Evolutionary conservation across 306 rosid genomes (phyloP).

Genomic region (Arachis hypogaea): DNA sequence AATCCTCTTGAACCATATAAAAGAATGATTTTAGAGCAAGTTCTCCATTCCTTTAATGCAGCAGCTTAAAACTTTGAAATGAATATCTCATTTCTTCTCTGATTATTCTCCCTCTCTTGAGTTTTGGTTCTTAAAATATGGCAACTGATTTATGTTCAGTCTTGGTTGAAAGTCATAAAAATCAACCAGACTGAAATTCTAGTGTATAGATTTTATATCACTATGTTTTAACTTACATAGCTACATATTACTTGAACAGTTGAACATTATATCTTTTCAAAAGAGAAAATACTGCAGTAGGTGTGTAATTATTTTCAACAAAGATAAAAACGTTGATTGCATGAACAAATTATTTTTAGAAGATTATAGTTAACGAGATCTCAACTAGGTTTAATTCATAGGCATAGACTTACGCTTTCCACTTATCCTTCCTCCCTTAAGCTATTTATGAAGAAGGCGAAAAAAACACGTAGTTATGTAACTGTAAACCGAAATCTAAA

Average conservation of each 20-base stretch:
- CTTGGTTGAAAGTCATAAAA: slow-evolving; percentile 16
- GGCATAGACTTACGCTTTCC: no score
- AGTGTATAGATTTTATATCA: neutral
- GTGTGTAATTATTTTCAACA: no score
- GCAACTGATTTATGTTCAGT: slow-evolving; percentile 14
- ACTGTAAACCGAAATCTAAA: no score
- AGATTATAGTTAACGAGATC: no score
- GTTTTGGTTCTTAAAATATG: slow-evolving; percentile 24
- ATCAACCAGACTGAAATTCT: neutral
- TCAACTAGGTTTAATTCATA: no score
- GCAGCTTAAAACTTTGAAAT: slow-evolving; percentile 35
- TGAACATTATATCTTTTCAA: neutral
- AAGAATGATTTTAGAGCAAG: slow-evolving; percentile 47
- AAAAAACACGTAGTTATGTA: no score
- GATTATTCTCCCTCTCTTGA: slow-evolving; percentile 24
- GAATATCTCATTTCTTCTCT: slow-evolving; percentile 43
- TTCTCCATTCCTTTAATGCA: slow-evolving; percentile 51
- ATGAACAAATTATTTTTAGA: no score
- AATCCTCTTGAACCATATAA: slow-evolving; percentile 64
- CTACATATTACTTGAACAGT: neutral
- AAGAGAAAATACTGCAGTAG: no score
- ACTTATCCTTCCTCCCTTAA: no score
- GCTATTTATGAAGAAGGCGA: no score
- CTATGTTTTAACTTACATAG: neutral
- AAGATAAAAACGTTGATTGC: no score